Evolutionary conservation across 1,139 yeast genomes (phyloP).

Genomic region (Candida mesenterica): DNA sequence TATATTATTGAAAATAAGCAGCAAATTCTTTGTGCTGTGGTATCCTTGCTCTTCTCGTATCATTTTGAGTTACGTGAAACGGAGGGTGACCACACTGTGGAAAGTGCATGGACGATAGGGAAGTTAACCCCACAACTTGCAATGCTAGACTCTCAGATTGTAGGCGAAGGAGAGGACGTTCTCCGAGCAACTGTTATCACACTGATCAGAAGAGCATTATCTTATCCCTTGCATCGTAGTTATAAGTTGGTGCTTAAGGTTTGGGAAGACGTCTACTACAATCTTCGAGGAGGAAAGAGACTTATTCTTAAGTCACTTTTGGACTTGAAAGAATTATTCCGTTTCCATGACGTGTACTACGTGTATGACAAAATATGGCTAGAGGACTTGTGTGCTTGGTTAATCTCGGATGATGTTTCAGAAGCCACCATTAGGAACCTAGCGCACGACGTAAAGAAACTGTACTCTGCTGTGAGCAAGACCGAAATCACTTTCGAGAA

Average conservation of each 20-base stretch:
- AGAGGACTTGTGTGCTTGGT: conserved; percentile 81
- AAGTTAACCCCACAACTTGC: conserved; percentile 76
- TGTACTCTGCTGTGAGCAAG: conserved; percentile 21
- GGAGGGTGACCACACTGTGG: conserved; percentile 76
- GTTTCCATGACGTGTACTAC: conserved; percentile 83
- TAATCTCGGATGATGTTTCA: conserved; percentile 54
- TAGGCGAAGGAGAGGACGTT: conserved; percentile 19
- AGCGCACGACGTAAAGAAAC: conserved; percentile 61
- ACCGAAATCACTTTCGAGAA: conserved; percentile 41
- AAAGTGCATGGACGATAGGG: conserved; percentile 94
- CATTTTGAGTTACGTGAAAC: conserved; percentile 74
- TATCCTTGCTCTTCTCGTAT: conserved; percentile 69
- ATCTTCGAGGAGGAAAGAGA: conserved; percentile 68
- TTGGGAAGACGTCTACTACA: conserved; percentile 74
- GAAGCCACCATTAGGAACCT: conserved; percentile 55
- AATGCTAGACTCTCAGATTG: conserved; percentile 59
- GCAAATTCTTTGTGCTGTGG: conserved; percentile 55
- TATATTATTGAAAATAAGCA: conserved; percentile 50
- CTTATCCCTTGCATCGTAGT: conserved; percentile 78
- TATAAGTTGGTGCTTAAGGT: conserved; percentile 57
- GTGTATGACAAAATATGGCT: conserved; percentile 79
- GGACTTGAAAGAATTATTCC: conserved; percentile 66
- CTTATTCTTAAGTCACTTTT: conserved; percentile 59
- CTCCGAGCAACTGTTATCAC: conserved; percentile 58
- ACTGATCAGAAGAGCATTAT: conserved; percentile 66